Conservation (phyloP, 2,329 filamentous ascomycete species). For the Celoporthe dispersa region DNA sequence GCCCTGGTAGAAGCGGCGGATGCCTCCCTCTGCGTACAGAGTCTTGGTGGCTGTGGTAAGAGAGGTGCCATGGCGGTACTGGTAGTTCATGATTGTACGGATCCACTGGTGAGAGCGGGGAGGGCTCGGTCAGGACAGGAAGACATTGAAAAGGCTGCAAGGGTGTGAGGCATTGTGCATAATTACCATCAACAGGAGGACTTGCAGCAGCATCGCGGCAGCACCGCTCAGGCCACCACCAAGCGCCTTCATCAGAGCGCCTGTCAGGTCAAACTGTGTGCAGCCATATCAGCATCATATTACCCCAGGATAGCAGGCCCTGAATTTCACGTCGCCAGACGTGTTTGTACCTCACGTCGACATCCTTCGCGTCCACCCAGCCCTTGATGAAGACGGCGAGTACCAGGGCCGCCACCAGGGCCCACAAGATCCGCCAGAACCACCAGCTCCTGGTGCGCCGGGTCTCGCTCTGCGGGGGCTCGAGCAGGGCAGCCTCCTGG, state of each 20-base stretch:
- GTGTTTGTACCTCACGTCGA: conserved; percentile 40
- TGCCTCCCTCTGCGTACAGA: conserved; percentile 47
- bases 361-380: conserved; percentile 49
- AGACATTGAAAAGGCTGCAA: neutral
- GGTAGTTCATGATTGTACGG: conserved; percentile 56
- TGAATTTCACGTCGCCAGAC: neutral
- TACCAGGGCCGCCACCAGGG: conserved; percentile 38
- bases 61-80: conserved; percentile 51
- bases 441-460: conserved; percentile 36
- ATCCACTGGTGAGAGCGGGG: conserved; percentile 42
- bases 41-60: conserved; percentile 46
- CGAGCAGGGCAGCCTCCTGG: conserved; percentile 32
- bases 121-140: conserved; percentile 1
- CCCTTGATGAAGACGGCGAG: conserved; percentile 48
- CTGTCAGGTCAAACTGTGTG: conserved; percentile 48
- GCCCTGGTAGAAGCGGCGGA: conserved; percentile 51
- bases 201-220: conserved; percentile 53
- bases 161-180: conserved; percentile 17
- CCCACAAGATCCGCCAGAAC: conserved; percentile 44
- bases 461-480: conserved; percentile 27
- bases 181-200: conserved; percentile 50
- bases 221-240: conserved; percentile 53
- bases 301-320: neutral
- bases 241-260: conserved; percentile 49
- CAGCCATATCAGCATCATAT: neutral